A percentile compares a stretch with the other conserved stretches of the same genome.
phyloP scores from a whole-genome alignment of 2,329 filamentous ascomycete genomes.

The Aureobasidium sp. region DNA sequence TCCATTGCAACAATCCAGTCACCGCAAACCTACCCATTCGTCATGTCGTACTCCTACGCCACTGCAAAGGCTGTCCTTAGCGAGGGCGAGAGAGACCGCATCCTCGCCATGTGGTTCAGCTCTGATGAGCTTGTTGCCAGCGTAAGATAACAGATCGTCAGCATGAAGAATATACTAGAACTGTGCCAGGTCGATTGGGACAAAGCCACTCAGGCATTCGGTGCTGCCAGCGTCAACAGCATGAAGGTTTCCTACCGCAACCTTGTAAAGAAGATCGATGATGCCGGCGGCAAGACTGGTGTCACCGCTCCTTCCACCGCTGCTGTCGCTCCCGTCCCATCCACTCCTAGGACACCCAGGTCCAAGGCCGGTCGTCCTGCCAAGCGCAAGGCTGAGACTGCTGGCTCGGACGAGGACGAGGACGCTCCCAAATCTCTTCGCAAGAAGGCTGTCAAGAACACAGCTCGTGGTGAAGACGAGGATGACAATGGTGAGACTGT shows the following conservation, averaged over 20 bases:
- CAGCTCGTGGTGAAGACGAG: background rate
- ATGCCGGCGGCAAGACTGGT: constrained; percentile 21
- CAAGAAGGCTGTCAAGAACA: constrained; percentile 9
- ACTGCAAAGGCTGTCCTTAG: constrained; percentile 22
- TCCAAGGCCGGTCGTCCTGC: background rate
- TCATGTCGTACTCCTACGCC: constrained; percentile 25
- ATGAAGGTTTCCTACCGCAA: constrained; percentile 23
- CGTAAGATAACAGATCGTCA: constrained; percentile 8
- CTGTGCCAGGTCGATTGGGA: constrained; percentile 25
- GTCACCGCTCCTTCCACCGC: background rate
- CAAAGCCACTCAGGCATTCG: constrained; percentile 24
- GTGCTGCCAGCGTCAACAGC: constrained; percentile 22
- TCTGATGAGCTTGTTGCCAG: constrained; percentile 13
- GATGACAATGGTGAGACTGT: background rate
- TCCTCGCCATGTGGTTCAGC: constrained; percentile 25
- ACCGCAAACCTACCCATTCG: background rate
- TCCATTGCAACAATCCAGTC: no score
- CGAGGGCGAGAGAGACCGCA: constrained; percentile 27
- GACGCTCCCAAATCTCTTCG: background rate
- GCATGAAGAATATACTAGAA: background rate
- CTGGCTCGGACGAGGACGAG: background rate
- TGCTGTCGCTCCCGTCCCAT: background rate
- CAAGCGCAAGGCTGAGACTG: constrained; percentile 16
- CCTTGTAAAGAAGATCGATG: constrained; percentile 26
- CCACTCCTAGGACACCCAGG: constrained; percentile 10